Percentiles rank a stretch among this genome's conserved stretches.
Evolutionary conservation across 805 yeast genomes (phyloP).

Genomic region (Zygotorulaspora florentina): DNA sequence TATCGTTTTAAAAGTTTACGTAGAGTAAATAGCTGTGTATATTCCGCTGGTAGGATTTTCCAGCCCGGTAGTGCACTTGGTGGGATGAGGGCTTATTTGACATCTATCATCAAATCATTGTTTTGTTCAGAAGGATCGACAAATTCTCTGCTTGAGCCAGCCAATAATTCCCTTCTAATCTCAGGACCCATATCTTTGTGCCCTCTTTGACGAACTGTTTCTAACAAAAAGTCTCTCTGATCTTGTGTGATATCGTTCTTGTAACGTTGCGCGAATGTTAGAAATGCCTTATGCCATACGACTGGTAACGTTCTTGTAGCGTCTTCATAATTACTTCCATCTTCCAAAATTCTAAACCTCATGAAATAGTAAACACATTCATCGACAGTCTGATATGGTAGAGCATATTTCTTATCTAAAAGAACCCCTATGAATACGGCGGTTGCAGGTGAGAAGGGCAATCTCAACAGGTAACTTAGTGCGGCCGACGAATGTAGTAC

Average conservation of each 20-base stretch:
- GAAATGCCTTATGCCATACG: constrained; percentile 95
- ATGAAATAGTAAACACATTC: constrained; percentile 91
- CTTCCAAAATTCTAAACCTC: constrained; percentile 68
- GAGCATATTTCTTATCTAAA: constrained; percentile 90
- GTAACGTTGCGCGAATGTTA: constrained; percentile 92
- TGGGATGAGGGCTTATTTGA: constrained; percentile 7
- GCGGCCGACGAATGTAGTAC: constrained; percentile 96
- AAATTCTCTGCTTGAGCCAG: constrained; percentile 68
- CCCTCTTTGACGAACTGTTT: constrained; percentile 83
- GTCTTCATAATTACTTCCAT: constrained; percentile 40
- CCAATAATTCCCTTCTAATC: constrained; percentile 85
- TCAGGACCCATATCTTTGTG: constrained; percentile 91
- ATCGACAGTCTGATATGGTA: constrained; percentile 95
- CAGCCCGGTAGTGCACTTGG: not conserved
- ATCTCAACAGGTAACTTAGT: constrained; percentile 71
- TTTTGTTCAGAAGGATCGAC: constrained; percentile 26
- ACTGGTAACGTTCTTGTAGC: constrained; percentile 64
- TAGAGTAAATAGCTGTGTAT: too few species aligned
- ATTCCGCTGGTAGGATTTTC: too few species aligned
- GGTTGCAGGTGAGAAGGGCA: constrained; percentile 83
- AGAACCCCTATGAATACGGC: constrained; percentile 86
- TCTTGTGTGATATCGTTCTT: constrained; percentile 98
- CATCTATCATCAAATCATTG: constrained; percentile 35
- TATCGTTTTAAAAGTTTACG: too few species aligned
- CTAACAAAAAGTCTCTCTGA: constrained; percentile 90